Conservation (phyloP, 257 asterid species). For the Salvia miltiorrhiza region DNA sequence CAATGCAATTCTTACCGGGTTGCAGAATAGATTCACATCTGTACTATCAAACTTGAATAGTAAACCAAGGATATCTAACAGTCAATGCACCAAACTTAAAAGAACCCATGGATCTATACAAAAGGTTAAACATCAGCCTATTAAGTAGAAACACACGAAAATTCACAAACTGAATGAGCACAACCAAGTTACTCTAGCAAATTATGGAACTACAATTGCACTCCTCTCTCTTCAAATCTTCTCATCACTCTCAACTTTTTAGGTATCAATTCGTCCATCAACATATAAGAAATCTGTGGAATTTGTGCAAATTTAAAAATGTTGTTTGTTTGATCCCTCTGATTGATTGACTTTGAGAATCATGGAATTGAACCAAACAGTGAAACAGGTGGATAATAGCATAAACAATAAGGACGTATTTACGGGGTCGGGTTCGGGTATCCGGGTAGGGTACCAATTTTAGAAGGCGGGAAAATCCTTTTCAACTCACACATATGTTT, state of each 20-base stretch:
- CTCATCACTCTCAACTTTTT: not conserved
- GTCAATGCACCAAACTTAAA: no score
- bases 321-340: no score
- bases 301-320: no score
- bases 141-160: no score
- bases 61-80: not conserved
- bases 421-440: no score
- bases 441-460: not conserved
- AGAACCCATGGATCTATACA: no score
- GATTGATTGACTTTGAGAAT: no score
- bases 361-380: no score
- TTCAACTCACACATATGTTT: not conserved
- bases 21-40: slow-evolving; percentile 75
- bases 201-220: not conserved
- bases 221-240: not conserved
- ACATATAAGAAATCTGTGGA: not conserved
- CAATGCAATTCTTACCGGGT: slow-evolving; percentile 59
- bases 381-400: no score
- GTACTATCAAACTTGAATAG: slow-evolving; percentile 5
- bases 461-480: slow-evolving; percentile 36
- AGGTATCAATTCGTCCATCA: slow-evolving; percentile 6
- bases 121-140: no score
- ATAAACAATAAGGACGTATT: no score
- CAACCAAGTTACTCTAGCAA: not conserved
- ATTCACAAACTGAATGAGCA: not conserved